Conservation (phyloP, 805 yeast genomes). For the Naumovozyma dairenensis region DNA sequence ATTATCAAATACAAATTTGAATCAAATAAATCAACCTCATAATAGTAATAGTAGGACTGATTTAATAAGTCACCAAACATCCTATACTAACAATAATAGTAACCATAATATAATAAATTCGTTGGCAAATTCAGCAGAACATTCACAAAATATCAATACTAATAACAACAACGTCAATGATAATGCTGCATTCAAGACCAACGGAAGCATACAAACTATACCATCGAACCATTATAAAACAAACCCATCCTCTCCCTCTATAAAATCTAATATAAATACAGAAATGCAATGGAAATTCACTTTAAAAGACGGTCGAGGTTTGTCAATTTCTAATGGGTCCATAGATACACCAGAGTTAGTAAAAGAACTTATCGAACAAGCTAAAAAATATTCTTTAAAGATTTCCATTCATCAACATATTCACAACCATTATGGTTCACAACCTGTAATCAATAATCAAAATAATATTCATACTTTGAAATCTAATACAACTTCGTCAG, state of each 20-base stretch:
- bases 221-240: no score
- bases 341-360: slow-evolving; percentile 47
- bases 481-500: background rate
- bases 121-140: slow-evolving; percentile 1
- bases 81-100: background rate
- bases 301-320: slow-evolving; percentile 36
- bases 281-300: slow-evolving; percentile 57
- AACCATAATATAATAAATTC: background rate
- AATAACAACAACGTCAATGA: background rate
- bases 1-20: slow-evolving; percentile 1
- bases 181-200: slow-evolving; percentile 1
- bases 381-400: slow-evolving; percentile 45
- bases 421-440: slow-evolving; percentile 54
- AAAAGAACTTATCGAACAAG: slow-evolving; percentile 48
- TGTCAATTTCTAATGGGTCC: slow-evolving; percentile 40
- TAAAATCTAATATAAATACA: slow-evolving; percentile 3
- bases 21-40: slow-evolving; percentile 1
- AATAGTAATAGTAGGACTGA: slow-evolving; percentile 1
- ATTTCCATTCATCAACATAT: slow-evolving; percentile 79
- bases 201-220: background rate
- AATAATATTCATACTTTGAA: background rate
- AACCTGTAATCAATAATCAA: background rate
- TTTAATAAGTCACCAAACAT: no score
- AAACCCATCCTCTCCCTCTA: background rate
- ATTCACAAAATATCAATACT: background rate